Conservation (phyloP, 1,284 basidiomycete genomes). For the Salmacisia buchloeana region DNA sequence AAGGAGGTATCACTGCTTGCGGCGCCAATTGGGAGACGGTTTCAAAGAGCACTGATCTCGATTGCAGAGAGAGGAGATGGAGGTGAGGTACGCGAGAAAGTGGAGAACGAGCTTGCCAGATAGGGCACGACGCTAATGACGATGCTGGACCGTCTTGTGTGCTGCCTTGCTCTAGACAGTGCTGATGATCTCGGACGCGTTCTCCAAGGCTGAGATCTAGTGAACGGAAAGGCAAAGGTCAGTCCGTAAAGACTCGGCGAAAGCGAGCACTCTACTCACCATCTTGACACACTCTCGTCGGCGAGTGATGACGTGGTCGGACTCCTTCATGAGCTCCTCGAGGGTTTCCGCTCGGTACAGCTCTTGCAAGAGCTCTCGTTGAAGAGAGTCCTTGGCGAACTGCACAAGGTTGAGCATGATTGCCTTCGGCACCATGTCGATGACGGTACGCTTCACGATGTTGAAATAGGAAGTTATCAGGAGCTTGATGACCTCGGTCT, state of each 20-base stretch:
- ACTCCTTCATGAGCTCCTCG: slow-evolving; percentile 49
- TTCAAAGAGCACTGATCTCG: too few relatives aligned
- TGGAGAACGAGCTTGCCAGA: too few relatives aligned
- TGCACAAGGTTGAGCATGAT: slow-evolving; percentile 90
- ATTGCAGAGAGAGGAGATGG: too few relatives aligned
- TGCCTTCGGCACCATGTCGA: slow-evolving; percentile 94
- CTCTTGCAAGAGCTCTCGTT: slow-evolving; percentile 68
- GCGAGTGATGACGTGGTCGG: slow-evolving; percentile 45
- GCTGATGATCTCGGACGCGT: slow-evolving; percentile 44
- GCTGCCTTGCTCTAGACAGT: too few relatives aligned
- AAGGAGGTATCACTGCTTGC: too few relatives aligned
- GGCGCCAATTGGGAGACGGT: too few relatives aligned
- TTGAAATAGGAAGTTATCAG: slow-evolving; percentile 46
- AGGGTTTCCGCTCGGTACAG: slow-evolving; percentile 46
- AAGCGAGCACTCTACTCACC: slow-evolving; percentile 18
- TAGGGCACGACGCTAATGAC: too few relatives aligned
- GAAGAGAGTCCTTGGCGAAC: slow-evolving; percentile 84
- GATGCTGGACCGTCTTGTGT: too few relatives aligned
- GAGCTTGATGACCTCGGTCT: slow-evolving; percentile 96
- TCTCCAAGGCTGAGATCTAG: slow-evolving; percentile 37
- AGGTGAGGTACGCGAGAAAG: too few relatives aligned
- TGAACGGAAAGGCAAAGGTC: neutral
- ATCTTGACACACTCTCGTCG: slow-evolving; percentile 50
- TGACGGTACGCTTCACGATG: slow-evolving; percentile 91
- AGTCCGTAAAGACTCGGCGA: neutral